Evolutionary conservation across 2,329 filamentous ascomycete species (phyloP), one percentile per base, ranked within the genome.

Genomic region (Fusarium concolor): DNA sequence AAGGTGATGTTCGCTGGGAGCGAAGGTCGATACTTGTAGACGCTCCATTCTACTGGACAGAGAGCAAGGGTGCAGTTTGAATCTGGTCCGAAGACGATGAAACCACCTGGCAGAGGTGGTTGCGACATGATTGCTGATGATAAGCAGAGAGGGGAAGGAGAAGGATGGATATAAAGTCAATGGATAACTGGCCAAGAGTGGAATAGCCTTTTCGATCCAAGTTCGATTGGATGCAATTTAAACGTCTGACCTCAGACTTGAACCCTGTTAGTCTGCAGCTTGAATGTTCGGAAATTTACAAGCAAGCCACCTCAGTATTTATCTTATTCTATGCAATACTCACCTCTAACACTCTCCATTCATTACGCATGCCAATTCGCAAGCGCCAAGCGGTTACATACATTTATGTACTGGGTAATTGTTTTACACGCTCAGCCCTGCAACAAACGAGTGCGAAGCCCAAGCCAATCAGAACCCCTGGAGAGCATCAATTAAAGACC

Each of bases 31-130:
- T 86, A 86, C 45, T 76, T 69, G 69, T 83, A 83, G 35, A 85
- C 79, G 64, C 79, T 84, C 71, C 72, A 78, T 64, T 83, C 76
- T 37, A 85, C 56, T 2, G 79, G 77, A 64, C 84, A 86, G 20
- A 84, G 62, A 1, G 78, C 81, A 31, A 86, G 79, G 1, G 83
- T 86, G 73, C 84, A 86, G 72, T 84, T 86, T 59, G 80, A 77
- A 3, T 79, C 65, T 20, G 84, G 81, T 43, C 84, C 84, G 57
- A 85, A 86, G 59, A 66, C 33, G 56, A 77, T 31, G 39, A 74
- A 53, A 51, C 65, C 43, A 41, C 51, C 33, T 11, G 64, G 29
- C 11, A 31, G 63, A 1, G 31, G 46, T 53, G n/a, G 41, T 38
- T 22, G 42, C 11, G 71, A 54, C 64, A 69, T 75, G 61, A 11